Conservation (phyloP, 202 grass and related monocot genomes). For the Saccharum hybrid region DNA sequence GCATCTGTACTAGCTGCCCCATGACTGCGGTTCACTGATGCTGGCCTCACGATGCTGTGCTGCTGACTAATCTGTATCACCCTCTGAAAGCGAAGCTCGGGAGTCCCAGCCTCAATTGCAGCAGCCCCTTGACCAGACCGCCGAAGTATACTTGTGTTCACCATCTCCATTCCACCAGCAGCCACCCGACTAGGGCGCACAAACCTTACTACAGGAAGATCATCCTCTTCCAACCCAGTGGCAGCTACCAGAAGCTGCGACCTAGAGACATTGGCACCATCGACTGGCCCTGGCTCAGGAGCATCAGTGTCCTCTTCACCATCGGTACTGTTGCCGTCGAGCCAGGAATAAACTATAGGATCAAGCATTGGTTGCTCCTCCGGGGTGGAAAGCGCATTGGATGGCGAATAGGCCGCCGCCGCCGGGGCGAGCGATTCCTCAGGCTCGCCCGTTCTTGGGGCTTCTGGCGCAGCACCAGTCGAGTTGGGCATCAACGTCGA, state of each 20-base stretch:
- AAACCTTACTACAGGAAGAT: constrained; percentile 38
- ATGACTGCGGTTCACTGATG: constrained; percentile 21
- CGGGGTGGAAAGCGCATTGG: constrained; percentile 56
- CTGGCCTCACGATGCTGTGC: constrained; percentile 40
- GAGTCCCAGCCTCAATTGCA: constrained; percentile 47
- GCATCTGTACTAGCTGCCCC: constrained; percentile 59
- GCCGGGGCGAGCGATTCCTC: not conserved
- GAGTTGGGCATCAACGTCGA: constrained; percentile 12
- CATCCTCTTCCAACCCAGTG: constrained; percentile 32
- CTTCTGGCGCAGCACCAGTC: not conserved
- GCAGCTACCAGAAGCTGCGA: not conserved
- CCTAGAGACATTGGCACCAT: not conserved
- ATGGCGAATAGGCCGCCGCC: constrained; percentile 55
- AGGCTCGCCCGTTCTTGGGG: not conserved
- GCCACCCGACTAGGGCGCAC: not conserved
- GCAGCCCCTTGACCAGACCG: not conserved
- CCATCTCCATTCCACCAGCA: constrained; percentile 29
- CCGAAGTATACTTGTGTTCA: not conserved
- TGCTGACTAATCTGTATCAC: constrained; percentile 73
- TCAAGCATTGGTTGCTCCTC: constrained; percentile 50
- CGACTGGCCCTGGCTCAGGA: constrained; percentile 5
- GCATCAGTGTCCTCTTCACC: constrained; percentile 40
- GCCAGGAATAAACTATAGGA: constrained; percentile 43
- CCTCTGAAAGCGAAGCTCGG: constrained; percentile 72
- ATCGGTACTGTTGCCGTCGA: constrained; percentile 34